Evolutionary conservation across 164 flowering plant species (phyloP), one percentile per base, ranked within the genome.

Genomic region (Platanus orientalis): DNA sequence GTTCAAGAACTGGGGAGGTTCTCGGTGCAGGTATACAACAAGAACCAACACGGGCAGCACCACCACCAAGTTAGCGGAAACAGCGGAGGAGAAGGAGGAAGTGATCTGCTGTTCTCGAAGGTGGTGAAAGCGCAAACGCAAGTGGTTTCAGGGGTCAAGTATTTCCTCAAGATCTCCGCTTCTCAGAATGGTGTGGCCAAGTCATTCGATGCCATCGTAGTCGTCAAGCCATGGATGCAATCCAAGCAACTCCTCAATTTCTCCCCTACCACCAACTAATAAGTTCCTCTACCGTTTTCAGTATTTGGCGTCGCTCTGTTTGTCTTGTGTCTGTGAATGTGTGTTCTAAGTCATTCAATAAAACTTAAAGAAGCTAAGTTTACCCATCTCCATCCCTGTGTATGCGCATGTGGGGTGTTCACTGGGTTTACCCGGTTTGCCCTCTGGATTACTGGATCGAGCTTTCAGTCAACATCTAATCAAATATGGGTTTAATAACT

Each of bases 141-240:
- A 72, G 87, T 86, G 65, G 87, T 84, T 24, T 50, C 89, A 0
- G 89, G 88, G 60, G 58, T 78, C 9, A 84, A 86, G 29, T 84
- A 86, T 62, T 81, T 70, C 45, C 63, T 86, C 17, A 78, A 63
- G 69, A 69, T 84, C 21, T 54, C 59, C 21, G 84, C 81, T 11
- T 49, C 50, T 14, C 51, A 67, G 57, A 54, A 34, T 13, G 74
- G 78, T 17, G 64, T 52, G 0, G 58, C 54, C 7, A 67, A 29
- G 65, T 21, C 60, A 53, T 84, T 75, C 36, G 80, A 80, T 13
- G 81, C 88, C 3, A 78, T 70, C 27, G 85, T 84, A 47, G 79
- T 84, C 25, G 83, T 86, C 3, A 60, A 73, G 68, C 62, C 75
- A 2, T 65, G 67, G 66, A 20, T 39, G 10, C 55, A 27, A 1